These are phyloP conservation scores for Flammula alnicola DNA, from an alignment of 1,284 basidiomycete genomes.

Conservation along the genomic window DNA sequence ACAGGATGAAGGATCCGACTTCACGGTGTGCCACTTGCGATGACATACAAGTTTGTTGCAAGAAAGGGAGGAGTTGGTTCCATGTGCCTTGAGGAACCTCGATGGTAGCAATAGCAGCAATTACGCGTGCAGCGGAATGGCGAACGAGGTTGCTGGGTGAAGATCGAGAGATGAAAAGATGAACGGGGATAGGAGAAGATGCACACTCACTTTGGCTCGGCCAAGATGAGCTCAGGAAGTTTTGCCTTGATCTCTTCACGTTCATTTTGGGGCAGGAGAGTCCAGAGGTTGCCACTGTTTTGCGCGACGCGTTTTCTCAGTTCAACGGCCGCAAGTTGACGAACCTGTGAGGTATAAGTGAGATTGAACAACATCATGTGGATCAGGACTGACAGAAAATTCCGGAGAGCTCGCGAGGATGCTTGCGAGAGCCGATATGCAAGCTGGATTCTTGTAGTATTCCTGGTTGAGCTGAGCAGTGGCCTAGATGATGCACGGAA, in stretches of 20 bases:
- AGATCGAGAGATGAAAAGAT: conserved; percentile 18
- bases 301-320: conserved; percentile 89
- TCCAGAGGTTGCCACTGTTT: conserved; percentile 87
- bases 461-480: conserved; percentile 90
- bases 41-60: conserved; percentile 82
- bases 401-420: conserved; percentile 89
- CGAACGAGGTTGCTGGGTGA: conserved; percentile 78
- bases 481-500: conserved; percentile 57
- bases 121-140: conserved; percentile 89
- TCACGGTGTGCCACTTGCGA: conserved; percentile 80
- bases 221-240: conserved; percentile 80
- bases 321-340: conserved; percentile 98
- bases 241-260: conserved; percentile 88
- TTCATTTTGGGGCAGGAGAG: conserved; percentile 69
- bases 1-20: conserved; percentile 91
- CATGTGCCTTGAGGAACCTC: conserved; percentile 87
- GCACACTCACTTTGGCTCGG: conserved; percentile 74
- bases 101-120: conserved; percentile 91
- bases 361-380: not conserved
- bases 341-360: conserved; percentile 61
- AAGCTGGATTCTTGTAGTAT: conserved; percentile 90
- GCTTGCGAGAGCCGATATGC: conserved; percentile 90
- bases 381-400: conserved; percentile 53
- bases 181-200: conserved; percentile 15
- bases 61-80: conserved; percentile 89